Evolutionary conservation across 1,284 basidiomycete genomes (phyloP).

Genomic region (Ustilago nuda): DNA sequence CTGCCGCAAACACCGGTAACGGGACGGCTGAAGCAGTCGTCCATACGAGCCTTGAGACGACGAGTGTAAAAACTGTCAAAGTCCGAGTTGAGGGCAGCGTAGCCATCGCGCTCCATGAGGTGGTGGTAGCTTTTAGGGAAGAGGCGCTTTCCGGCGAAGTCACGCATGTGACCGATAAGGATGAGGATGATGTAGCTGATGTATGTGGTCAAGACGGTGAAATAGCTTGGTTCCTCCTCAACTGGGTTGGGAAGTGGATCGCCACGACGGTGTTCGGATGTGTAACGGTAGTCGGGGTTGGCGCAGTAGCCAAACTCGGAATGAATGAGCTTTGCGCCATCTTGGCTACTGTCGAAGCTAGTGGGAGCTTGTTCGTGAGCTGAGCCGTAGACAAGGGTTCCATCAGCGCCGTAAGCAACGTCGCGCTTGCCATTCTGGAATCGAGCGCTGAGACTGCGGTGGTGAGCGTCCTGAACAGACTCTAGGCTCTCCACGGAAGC

Average conservation of each 20-base stretch:
- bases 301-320: constrained; percentile 87
- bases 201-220: constrained; percentile 90
- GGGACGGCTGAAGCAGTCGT: constrained; percentile 94
- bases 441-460: constrained; percentile 34
- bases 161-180: constrained; percentile 88
- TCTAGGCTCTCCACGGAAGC: constrained; percentile 58
- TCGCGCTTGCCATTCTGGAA: constrained; percentile 29
- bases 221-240: constrained; percentile 81
- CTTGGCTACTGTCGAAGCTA: constrained; percentile 43
- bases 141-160: constrained; percentile 92
- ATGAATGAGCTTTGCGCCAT: constrained; percentile 72
- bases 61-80: constrained; percentile 99
- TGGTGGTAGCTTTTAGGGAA: constrained; percentile 80
- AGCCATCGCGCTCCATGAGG: constrained; percentile 71
- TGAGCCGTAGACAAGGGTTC: constrained; percentile 17
- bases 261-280: constrained; percentile 74
- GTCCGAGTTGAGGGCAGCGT: constrained; percentile 95
- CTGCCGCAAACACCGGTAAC: constrained; percentile 95
- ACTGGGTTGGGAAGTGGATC: constrained; percentile 70
- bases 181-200: constrained; percentile 74
- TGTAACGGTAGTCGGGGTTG: constrained; percentile 78
- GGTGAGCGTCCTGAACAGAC: constrained; percentile 50
- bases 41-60: constrained; percentile 90
- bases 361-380: constrained; percentile 39
- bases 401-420: constrained; percentile 13